Evolutionary conservation across 495 filamentous ascomycete species (phyloP), one percentile per base, ranked within the genome.

Genomic region (Barbatosphaeria neglecta): DNA sequence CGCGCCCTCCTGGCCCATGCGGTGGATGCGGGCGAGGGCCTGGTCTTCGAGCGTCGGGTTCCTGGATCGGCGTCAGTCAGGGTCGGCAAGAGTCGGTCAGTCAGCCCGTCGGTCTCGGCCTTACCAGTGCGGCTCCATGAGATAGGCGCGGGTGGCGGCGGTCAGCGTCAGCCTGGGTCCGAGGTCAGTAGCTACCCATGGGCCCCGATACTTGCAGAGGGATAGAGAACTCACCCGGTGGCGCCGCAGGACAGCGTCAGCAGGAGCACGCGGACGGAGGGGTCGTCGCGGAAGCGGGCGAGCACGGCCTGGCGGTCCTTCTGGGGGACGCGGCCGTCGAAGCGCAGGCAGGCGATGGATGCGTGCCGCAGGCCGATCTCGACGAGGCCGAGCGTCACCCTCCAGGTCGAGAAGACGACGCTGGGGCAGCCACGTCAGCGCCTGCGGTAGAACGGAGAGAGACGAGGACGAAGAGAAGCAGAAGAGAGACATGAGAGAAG

Each of bases 351-450:
- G 1, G 20, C 22, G 6, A 73, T 59, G 3, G 41, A 17, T 6
- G 58, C 53, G 17, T 63, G 45, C 6, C 57, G 50, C 10, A 75
- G 56, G 4, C 54, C 65, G 0, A 24, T 22, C 37, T 67, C 56
- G 0, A 72, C 55, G 1, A 69, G 13, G 27, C 72, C 64, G 11
- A 75, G 67, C 4, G 65, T 72, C 28, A 56, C 52, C 24, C 62
- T 58, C 72, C 70, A 74, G 2, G 48, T 62, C 0, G 69, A 67
- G 45, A 74, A 75, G 0, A 75, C 64, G 28, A 75, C 49, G 33
- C 67, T 72, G 27, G 7, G n/a, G 22, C 16, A 16, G 22, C 20
- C 2, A 18, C 3, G 24, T 47, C 37, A 41, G 39, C 0, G 16
- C 16, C 17, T 11, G 5, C 18, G 6, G 28, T 35, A 2, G 13